phyloP scores from a whole-genome alignment of 441 rosid genomes.

The Biscutella laevigata region DNA sequence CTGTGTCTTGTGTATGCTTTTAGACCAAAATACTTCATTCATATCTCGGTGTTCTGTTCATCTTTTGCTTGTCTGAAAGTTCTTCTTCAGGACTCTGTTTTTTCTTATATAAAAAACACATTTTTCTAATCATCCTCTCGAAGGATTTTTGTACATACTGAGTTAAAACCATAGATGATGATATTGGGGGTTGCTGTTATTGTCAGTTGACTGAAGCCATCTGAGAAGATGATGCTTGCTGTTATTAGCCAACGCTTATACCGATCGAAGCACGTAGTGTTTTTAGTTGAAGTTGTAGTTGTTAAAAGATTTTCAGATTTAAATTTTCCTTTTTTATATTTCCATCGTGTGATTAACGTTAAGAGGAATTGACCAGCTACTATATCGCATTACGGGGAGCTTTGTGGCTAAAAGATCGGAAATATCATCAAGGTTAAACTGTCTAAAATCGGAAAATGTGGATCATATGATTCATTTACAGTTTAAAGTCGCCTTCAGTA shows the following conservation, averaged over 20 bases:
- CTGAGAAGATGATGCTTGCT: too few relatives aligned
- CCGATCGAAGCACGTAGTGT: conserved; percentile 22
- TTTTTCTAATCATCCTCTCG: background rate
- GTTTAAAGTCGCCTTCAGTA: background rate
- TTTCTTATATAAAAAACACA: background rate
- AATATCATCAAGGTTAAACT: too few relatives aligned
- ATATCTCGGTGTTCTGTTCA: too few relatives aligned
- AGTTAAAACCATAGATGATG: background rate
- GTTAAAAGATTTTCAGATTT: conserved; percentile 3
- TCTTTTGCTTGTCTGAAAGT: too few relatives aligned
- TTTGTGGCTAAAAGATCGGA: too few relatives aligned
- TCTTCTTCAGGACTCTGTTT: background rate
- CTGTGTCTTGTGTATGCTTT: conserved; percentile 20
- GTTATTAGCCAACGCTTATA: too few relatives aligned
- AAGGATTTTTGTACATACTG: conserved; percentile 3
- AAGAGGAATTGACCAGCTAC: conserved; percentile 8
- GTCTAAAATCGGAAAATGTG: background rate
- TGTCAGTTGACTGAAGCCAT: too few relatives aligned
- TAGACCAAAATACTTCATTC: too few relatives aligned
- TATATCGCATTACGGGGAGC: too few relatives aligned
- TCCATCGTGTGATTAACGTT: conserved; percentile 15
- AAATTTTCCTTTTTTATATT: background rate
- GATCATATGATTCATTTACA: conserved; percentile 9
- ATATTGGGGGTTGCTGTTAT: too few relatives aligned
- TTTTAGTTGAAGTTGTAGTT: conserved; percentile 1